Base-by-base conservation (phyloP, 371 early-diverging fungal genomes). In the Actinomortierella ambigua region DNA sequence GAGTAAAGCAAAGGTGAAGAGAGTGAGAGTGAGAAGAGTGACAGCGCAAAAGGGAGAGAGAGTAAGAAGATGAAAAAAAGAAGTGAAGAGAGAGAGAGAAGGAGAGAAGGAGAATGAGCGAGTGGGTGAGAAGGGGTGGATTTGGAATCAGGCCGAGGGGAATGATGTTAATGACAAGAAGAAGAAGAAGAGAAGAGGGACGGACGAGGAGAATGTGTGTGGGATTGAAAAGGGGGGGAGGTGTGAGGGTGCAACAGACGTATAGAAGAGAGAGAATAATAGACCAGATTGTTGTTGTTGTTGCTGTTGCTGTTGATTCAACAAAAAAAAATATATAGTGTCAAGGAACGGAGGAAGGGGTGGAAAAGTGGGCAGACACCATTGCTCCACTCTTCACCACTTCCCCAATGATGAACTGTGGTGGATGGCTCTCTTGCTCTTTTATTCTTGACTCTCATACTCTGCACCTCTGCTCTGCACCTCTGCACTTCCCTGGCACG, bases 11-110 rank as follows among this genome's bases (percentile, higher is more conserved):
- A 39, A 8, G 47, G n/a, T 23, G 9, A 28, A 44, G 5, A 53
- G 46, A 49, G 54, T 22, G 55, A 17, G 50, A 55, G 54, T n/a
- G 22, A 28, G 29, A 18, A 55, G 26, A 52, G 51, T 52, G 57
- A 24, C n/a, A 50, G 49, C 28, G 59, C 40, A 50, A 41, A 55
- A 8, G 11, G 27, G 44, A 28, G 27, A 20, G 13, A 27, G 54
- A 15, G 29, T 24, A 15, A 50, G 24, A 34, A 13, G 27, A 8
- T 39, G 26, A 27, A 47, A 52, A 15, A 8, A 34, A 23, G 20
- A 17, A 26, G 41, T 41, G 26, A 39, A 20, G 50, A 39, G n/a
- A 20, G 49, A 18, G 41, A 24, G 50, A 26, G 43, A 50, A 56
- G 34, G 50, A 39, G n/a, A 20, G 49, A 18, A 41, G 34, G 50